Base-by-base conservation (phyloP, 805 yeast species). In the Pichia scutulata region DNA sequence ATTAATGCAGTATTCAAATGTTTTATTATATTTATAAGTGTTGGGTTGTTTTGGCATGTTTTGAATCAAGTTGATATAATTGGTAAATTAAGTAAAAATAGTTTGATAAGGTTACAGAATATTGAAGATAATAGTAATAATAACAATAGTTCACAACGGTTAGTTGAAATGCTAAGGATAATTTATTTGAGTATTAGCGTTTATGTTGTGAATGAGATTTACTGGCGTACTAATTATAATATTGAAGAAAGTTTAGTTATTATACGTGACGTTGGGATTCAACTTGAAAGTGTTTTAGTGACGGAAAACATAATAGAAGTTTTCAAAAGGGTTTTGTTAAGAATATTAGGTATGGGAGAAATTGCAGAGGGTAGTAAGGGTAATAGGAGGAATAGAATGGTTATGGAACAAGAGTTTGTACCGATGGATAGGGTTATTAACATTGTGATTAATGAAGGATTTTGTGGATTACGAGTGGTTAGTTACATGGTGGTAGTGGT, bases 381-480 rank as follows among this genome's bases (percentile, higher is more conserved):
- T 6, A 37, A 41, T 19, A 24, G 16, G 7, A 22, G 43, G 13
- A 33, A 48, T 19, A 24, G 48, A 14, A 24, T 50, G 14, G 44
- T 52, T 7, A 23, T 56, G 12, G 53, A 54, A 44, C 57, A 57
- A 47, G 59, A 67, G 25, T 84, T 86, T 61, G 73, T 84, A 12
- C 84, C 89, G 0, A 65, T 72, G 39, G 76, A 74, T 43, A 70
- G 70, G 43, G 73, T 86, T 47, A 73, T 77, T 4, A 92, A 86
- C 62, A 63, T 86, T 12, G 77, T 84, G 0, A 81, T 87, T 24
- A 85, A 85, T 60, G 95, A 87, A 63, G 90, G 86, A 0, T 86
- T 87, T 61, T 72, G 72, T 49, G 84, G 84, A 7, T 76, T 80
- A 54, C 82, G 81, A 54, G 88, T 85, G 10, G 70, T 82, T 2